Conservation (phyloP, 441 rosid genomes). For the Flueggea neowawraea region DNA sequence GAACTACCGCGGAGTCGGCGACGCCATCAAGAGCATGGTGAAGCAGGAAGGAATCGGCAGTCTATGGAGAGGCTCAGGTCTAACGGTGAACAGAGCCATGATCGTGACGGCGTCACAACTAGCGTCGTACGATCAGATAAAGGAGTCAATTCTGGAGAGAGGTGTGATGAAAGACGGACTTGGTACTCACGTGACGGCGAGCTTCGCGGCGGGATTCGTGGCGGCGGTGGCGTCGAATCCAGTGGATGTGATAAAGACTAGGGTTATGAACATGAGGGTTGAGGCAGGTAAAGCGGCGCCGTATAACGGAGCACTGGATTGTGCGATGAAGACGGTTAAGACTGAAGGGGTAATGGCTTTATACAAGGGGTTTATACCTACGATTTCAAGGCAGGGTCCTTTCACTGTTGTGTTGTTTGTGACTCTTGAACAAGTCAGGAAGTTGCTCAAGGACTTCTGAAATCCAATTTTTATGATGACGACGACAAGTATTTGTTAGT, state of each 20-base stretch:
- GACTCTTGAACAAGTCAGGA: constrained; percentile 72
- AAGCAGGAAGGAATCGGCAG: constrained; percentile 63
- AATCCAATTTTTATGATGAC: constrained; percentile 8
- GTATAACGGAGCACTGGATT: constrained; percentile 70
- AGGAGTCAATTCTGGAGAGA: constrained; percentile 56
- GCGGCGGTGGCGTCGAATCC: constrained; percentile 82
- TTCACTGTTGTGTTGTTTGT: constrained; percentile 82
- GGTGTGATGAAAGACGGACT: constrained; percentile 58
- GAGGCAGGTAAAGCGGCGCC: constrained; percentile 53
- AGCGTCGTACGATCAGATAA: constrained; percentile 78
- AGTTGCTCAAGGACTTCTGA: constrained; percentile 55
- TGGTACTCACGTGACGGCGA: constrained; percentile 73
- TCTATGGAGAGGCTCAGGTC: constrained; percentile 75
- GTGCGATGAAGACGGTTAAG: constrained; percentile 68
- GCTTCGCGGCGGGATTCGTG: constrained; percentile 79
- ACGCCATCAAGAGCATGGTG: constrained; percentile 61
- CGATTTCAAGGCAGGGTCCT: constrained; percentile 77
- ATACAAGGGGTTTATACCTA: constrained; percentile 76
- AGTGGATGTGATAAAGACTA: constrained; percentile 85
- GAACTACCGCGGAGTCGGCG: constrained; percentile 62
- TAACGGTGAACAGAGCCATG: constrained; percentile 92
- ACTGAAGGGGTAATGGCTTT: constrained; percentile 68
- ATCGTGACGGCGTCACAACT: constrained; percentile 78
- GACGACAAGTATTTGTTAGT: constrained; percentile 14
- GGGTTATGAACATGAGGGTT: constrained; percentile 85